Percentiles rank a stretch among this genome's conserved stretches.
phyloP scores from a whole-genome alignment of 495 filamentous ascomycete species.

The Penicillium ochrochloron region DNA sequence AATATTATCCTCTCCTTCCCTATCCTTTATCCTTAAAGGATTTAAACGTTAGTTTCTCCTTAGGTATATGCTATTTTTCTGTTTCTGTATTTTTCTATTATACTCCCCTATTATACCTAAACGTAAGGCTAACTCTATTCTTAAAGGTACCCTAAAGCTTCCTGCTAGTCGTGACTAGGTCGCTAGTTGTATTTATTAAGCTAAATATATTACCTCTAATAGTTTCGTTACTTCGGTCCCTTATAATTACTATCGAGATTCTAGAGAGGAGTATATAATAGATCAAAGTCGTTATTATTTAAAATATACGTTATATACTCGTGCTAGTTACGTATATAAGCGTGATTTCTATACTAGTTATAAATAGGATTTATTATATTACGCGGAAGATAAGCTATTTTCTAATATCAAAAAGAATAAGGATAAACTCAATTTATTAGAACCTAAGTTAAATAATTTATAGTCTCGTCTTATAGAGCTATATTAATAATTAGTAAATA shows the following conservation, averaged over 20 bases:
- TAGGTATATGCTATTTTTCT: neutral
- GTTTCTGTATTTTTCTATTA: neutral
- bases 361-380: neutral
- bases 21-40: too few species aligned
- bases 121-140: neutral
- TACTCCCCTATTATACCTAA: constrained; percentile 6
- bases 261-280: neutral
- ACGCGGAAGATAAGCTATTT: neutral
- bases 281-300: neutral
- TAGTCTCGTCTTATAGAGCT: neutral
- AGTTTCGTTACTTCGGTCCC: neutral
- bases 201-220: constrained; percentile 1
- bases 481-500: constrained; percentile 1
- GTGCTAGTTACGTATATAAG: neutral
- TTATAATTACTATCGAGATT: neutral
- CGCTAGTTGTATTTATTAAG: neutral
- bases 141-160: neutral
- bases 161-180: neutral
- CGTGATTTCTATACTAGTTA: neutral
- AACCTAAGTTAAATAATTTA: constrained; percentile 3
- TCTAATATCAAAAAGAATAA: constrained; percentile 2
- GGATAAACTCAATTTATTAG: constrained; percentile 7
- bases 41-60: too few species aligned
- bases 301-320: neutral
- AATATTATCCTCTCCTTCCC: too few species aligned